A percentile compares a stretch with the other conserved stretches of the same genome.
Evolutionary conservation across 2,329 filamentous ascomycete genomes (phyloP).

Genomic region (Cephalotrichum gorgonifer): DNA sequence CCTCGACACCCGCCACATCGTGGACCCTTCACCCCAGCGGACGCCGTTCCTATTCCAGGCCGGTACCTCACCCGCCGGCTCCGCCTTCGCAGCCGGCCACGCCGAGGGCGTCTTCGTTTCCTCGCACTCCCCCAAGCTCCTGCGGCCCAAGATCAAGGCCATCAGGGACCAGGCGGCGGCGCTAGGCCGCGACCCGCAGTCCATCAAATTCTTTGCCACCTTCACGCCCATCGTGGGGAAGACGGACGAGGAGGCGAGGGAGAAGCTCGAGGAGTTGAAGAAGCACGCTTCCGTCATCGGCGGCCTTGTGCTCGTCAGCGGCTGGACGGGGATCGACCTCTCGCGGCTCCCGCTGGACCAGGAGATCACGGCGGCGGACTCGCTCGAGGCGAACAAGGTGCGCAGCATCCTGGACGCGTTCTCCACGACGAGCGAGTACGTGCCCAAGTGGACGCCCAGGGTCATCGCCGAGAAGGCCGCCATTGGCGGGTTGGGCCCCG

Average conservation of each 20-base stretch:
- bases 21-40: slow-evolving; percentile 45
- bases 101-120: slow-evolving; percentile 53
- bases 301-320: slow-evolving; percentile 43
- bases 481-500: slow-evolving; percentile 27
- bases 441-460: slow-evolving; percentile 32
- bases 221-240: slow-evolving; percentile 37
- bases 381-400: slow-evolving; percentile 39
- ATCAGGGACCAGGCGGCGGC: slow-evolving; percentile 40
- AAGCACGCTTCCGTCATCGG: slow-evolving; percentile 43
- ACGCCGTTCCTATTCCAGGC: slow-evolving; percentile 50
- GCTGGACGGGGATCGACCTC: slow-evolving; percentile 51
- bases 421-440: slow-evolving; percentile 33
- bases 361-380: slow-evolving; percentile 43
- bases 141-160: slow-evolving; percentile 38
- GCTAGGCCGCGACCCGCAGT: slow-evolving; percentile 42
- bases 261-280: slow-evolving; percentile 38
- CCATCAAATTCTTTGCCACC: slow-evolving; percentile 44
- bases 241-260: slow-evolving; percentile 41
- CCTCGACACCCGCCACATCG: slow-evolving; percentile 31
- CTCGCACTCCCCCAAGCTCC: slow-evolving; percentile 35
- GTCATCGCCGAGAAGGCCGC: slow-evolving; percentile 28
- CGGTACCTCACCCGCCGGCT: slow-evolving; percentile 47
- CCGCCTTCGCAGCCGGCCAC: slow-evolving; percentile 43
- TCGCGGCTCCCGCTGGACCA: slow-evolving; percentile 46
- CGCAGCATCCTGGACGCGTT: slow-evolving; percentile 37